Percentiles rank a stretch among this genome's conserved stretches.
These are phyloP conservation scores for Diaporthe australafricana DNA, from an alignment of 2,329 filamentous ascomycete species.

Conservation along the genomic window DNA sequence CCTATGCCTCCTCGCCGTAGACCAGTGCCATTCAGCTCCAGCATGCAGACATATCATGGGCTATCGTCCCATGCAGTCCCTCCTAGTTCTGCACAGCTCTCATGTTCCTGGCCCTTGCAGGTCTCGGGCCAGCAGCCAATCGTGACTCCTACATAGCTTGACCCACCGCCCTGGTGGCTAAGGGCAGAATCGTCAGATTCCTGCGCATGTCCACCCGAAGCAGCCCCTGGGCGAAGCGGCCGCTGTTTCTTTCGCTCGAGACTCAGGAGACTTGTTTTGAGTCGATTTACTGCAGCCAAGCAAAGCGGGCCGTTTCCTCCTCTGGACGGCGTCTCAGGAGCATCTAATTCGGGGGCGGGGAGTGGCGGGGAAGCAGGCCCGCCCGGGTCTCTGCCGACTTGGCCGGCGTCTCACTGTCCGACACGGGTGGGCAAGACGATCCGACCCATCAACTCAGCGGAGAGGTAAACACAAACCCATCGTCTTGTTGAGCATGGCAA, in stretches of 20 bases:
- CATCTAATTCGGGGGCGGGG: constrained; percentile 13
- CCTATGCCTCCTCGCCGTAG: neutral
- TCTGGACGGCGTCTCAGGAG: constrained; percentile 19
- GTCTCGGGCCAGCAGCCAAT: constrained; percentile 2
- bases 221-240: constrained; percentile 7
- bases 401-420: constrained; percentile 8
- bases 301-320: constrained; percentile 24
- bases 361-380: neutral
- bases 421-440: neutral
- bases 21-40: neutral
- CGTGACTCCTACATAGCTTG: constrained; percentile 11
- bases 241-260: constrained; percentile 24
- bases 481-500: constrained; percentile 79
- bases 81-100: constrained; percentile 8
- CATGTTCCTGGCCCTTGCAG: constrained; percentile 26
- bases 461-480: constrained; percentile 74
- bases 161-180: constrained; percentile 14
- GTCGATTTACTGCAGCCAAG: constrained; percentile 28
- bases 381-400: constrained; percentile 1
- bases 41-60: neutral
- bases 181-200: constrained; percentile 12
- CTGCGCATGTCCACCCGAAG: neutral
- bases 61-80: neutral
- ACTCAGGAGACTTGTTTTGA: constrained; percentile 12
- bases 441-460: constrained; percentile 13